phyloP scores from a whole-genome alignment of 2,329 filamentous ascomycete species.

The Massarina eburnea region DNA sequence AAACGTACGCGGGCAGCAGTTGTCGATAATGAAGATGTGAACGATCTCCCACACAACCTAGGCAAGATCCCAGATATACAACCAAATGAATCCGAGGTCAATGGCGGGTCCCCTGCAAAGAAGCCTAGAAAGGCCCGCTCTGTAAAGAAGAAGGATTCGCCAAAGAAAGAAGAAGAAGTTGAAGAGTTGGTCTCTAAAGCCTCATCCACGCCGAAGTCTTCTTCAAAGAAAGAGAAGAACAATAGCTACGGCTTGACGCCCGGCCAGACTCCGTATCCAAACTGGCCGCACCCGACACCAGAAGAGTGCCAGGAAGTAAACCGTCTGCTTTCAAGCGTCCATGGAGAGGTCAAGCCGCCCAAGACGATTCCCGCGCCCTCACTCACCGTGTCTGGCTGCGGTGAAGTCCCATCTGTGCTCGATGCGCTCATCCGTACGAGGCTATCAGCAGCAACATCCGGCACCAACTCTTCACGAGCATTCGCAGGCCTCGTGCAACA shows the following conservation, averaged over 20 bases:
- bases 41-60: conserved; percentile 61
- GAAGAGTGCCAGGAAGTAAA: conserved; percentile 72
- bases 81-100: conserved; percentile 3
- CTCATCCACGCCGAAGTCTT: conserved; percentile 24
- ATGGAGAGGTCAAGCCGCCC: conserved; percentile 67
- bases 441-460: conserved; percentile 62
- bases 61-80: conserved; percentile 36
- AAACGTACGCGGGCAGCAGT: conserved; percentile 42
- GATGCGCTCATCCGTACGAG: conserved; percentile 65
- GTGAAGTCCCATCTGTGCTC: conserved; percentile 65
- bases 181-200: conserved; percentile 30
- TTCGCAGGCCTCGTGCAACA: conserved; percentile 65
- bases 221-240: conserved; percentile 44
- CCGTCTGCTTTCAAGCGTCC: conserved; percentile 63
- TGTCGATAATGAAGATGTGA: conserved; percentile 44
- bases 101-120: conserved; percentile 15
- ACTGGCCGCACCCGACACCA: conserved; percentile 64
- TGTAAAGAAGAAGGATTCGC: conserved; percentile 5
- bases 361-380: conserved; percentile 70
- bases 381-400: conserved; percentile 69
- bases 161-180: conserved; percentile 21
- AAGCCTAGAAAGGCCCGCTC: conserved; percentile 14
- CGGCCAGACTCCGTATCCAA: conserved; percentile 66
- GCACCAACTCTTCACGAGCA: conserved; percentile 64
- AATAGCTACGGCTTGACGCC: conserved; percentile 50